Conservation (phyloP, 768 basidiomycete genomes). For the Naganishia vishniacii region DNA sequence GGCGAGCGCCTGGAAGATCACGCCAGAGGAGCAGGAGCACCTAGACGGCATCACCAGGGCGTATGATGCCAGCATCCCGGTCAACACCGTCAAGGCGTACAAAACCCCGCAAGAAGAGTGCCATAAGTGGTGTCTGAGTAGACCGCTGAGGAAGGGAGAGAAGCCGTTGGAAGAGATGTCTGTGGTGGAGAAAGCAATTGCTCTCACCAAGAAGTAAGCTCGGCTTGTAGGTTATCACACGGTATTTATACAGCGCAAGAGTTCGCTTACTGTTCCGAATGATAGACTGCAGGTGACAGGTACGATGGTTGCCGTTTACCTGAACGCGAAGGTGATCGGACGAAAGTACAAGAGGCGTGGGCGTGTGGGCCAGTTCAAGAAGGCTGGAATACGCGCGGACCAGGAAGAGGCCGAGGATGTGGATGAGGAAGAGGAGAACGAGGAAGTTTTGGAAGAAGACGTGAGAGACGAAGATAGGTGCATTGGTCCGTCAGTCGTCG, state of each 20-base stretch:
- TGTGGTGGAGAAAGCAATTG: not conserved
- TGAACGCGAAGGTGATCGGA: not conserved
- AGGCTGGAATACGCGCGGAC: not conserved
- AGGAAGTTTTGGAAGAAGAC: not conserved
- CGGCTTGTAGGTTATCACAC: not conserved
- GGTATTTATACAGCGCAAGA: too few relatives aligned
- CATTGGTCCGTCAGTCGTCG: not conserved
- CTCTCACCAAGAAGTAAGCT: not conserved
- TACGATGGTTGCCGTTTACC: not conserved
- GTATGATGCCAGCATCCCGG: not conserved
- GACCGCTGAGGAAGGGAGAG: not conserved
- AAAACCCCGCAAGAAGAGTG: not conserved
- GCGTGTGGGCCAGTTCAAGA: not conserved
- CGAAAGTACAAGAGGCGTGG: not conserved
- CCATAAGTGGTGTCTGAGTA: not conserved
- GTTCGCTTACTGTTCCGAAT: too few relatives aligned
- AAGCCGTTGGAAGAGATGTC: not conserved
- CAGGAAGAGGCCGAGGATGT: not conserved
- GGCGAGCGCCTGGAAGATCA: too few relatives aligned
- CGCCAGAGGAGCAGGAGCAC: too few relatives aligned
- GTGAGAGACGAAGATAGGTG: not conserved
- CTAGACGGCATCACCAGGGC: too few relatives aligned
- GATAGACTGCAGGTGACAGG: conserved; percentile 1
- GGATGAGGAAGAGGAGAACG: not conserved
- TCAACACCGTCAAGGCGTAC: not conserved